Evolutionary conservation across 306 rosid genomes (phyloP).

Genomic region (Quillaja saponaria): DNA sequence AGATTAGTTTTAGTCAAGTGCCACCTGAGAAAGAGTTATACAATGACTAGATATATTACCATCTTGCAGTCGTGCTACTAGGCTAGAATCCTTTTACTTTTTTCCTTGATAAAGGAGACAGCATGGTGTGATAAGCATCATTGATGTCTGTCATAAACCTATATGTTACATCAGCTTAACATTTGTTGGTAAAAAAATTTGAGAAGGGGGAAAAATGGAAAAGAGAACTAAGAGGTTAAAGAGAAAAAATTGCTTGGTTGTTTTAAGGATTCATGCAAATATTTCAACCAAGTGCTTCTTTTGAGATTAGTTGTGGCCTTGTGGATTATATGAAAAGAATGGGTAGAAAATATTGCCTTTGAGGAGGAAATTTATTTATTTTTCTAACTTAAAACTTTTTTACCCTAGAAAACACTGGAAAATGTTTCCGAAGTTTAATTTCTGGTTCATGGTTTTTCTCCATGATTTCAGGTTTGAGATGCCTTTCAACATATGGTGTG

Average conservation of each 20-base stretch:
- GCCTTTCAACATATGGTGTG: conserved; percentile 95
- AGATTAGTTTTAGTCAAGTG: neutral
- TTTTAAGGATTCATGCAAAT: too few relatives aligned
- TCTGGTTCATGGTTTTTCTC: neutral
- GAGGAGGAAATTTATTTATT: too few relatives aligned
- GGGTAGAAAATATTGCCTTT: too few relatives aligned
- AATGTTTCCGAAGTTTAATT: neutral
- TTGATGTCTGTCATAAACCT: conserved; percentile 20
- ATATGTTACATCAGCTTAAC: conserved; percentile 1
- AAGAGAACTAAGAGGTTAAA: too few relatives aligned
- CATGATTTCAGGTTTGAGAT: conserved; percentile 76
- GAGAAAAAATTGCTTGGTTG: too few relatives aligned
- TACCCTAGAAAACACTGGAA: neutral
- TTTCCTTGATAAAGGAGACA: neutral
- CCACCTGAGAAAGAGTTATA: conserved; percentile 10
- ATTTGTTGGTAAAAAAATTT: neutral
- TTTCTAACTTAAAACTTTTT: too few relatives aligned
- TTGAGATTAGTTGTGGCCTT: neutral
- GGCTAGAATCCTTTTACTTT: neutral
- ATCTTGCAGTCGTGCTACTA: conserved; percentile 3
- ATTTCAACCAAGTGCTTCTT: neutral
- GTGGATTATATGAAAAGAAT: neutral
- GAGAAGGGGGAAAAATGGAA: too few relatives aligned
- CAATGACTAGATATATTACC: neutral
- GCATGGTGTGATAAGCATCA: conserved; percentile 17